phyloP scores from a whole-genome alignment of 2,329 filamentous ascomycete genomes.

The Microdochium nivale region DNA sequence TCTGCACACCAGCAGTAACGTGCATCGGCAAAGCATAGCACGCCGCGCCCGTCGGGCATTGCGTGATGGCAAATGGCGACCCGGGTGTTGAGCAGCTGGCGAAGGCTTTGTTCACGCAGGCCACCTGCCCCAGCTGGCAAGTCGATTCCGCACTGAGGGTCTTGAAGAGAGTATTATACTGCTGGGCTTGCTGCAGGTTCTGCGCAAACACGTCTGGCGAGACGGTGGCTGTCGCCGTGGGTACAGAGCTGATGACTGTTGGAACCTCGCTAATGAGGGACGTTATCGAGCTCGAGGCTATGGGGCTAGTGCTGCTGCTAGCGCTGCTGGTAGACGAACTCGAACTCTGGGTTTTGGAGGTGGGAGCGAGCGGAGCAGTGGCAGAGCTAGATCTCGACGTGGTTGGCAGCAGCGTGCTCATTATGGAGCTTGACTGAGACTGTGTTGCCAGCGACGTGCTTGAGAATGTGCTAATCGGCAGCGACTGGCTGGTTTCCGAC shows the following conservation, averaged over 20 bases:
- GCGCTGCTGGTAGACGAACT: not conserved
- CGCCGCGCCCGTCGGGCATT: not conserved
- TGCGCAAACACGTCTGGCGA: not conserved
- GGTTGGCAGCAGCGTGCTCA: not conserved
- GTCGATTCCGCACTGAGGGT: not conserved
- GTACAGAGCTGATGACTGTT: not conserved
- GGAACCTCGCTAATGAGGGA: not conserved
- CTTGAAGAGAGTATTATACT: not conserved
- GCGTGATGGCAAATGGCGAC: not conserved
- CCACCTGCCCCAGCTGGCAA: not conserved
- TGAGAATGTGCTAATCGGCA: not conserved
- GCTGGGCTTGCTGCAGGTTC: not conserved
- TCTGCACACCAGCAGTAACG: not conserved
- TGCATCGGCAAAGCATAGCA: not conserved
- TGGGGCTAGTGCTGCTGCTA: not conserved
- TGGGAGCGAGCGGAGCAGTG: not conserved
- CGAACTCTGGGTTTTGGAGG: not conserved
- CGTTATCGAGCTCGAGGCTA: not conserved
- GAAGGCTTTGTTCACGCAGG: not conserved
- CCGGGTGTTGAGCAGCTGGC: not conserved
- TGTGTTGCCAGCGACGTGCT: not conserved
- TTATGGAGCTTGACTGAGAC: no score
- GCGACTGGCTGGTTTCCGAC: not conserved
- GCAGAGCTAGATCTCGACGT: not conserved
- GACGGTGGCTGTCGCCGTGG: not conserved